These are phyloP conservation scores for Halophytophthora polymorphica DNA, from an alignment of 352 stramenopile species.

Conservation along the genomic window DNA sequence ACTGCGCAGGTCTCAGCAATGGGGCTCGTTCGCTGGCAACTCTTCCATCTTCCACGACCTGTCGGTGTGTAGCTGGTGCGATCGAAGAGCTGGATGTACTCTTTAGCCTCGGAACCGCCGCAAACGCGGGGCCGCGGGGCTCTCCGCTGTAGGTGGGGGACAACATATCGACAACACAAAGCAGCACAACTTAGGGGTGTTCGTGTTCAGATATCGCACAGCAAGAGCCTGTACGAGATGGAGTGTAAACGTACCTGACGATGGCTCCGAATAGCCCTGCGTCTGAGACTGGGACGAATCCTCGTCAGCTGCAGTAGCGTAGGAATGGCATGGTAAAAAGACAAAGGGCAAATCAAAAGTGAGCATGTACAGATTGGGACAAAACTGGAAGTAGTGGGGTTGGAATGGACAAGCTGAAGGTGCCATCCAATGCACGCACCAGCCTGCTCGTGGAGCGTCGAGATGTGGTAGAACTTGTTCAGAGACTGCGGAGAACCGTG, in stretches of 20 bases:
- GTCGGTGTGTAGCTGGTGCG: too few relatives aligned
- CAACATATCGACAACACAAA: not conserved
- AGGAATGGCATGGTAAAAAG: too few relatives aligned
- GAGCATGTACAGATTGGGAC: too few relatives aligned
- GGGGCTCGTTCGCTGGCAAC: too few relatives aligned
- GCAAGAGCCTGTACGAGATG: too few relatives aligned
- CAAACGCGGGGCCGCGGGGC: slow-evolving; percentile 38
- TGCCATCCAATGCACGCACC: slow-evolving; percentile 17
- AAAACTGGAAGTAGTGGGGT: not conserved
- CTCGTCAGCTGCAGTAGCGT: slow-evolving; percentile 10
- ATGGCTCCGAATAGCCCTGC: slow-evolving; percentile 33
- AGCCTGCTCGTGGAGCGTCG: slow-evolving; percentile 46
- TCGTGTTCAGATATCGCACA: not conserved
- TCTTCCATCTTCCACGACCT: too few relatives aligned
- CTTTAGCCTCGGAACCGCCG: slow-evolving; percentile 48
- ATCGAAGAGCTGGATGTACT: slow-evolving; percentile 10
- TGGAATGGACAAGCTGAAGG: not conserved
- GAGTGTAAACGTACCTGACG: slow-evolving; percentile 33
- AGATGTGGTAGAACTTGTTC: slow-evolving; percentile 74
- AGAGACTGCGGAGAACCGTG: slow-evolving; percentile 45
- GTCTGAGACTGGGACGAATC: slow-evolving; percentile 32
- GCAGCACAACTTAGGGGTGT: not conserved
- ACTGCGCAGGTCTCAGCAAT: too few relatives aligned
- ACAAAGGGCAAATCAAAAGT: too few relatives aligned
- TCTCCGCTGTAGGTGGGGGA: slow-evolving; percentile 17